Evolutionary conservation across 2,329 filamentous ascomycete species (phyloP).

Genomic region (Leptographium galeiforme): DNA sequence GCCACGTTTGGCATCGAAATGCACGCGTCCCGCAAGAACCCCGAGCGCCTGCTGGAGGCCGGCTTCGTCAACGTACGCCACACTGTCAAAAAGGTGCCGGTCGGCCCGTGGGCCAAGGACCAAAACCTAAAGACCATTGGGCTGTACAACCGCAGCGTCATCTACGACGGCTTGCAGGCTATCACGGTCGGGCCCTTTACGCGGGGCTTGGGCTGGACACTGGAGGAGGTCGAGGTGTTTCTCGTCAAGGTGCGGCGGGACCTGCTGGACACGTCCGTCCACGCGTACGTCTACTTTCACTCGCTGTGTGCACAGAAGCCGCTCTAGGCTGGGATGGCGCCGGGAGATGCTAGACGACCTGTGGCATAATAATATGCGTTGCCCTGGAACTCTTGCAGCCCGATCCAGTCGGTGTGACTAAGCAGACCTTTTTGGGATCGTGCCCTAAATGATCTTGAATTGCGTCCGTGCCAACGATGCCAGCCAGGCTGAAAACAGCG

Average conservation of each 20-base stretch:
- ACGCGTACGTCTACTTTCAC: background rate
- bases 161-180: conserved; percentile 14
- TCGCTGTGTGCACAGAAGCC: background rate
- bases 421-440: too few relatives aligned
- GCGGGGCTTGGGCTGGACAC: conserved; percentile 13
- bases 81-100: conserved; percentile 17
- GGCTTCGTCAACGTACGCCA: conserved; percentile 22
- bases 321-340: too few relatives aligned
- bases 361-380: too few relatives aligned
- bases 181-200: conserved; percentile 16
- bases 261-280: background rate
- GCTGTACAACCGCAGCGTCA: conserved; percentile 15
- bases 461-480: too few relatives aligned
- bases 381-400: too few relatives aligned
- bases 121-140: conserved; percentile 14
- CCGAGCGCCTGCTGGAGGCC: conserved; percentile 16
- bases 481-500: too few relatives aligned
- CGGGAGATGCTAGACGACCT: too few relatives aligned
- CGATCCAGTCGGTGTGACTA: too few relatives aligned
- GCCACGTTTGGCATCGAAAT: conserved; percentile 15
- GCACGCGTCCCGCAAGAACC: conserved; percentile 12
- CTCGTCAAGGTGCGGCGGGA: conserved; percentile 3
- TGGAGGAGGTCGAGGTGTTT: conserved; percentile 14
- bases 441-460: too few relatives aligned
- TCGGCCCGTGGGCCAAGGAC: conserved; percentile 19